Base-by-base conservation (phyloP, 2,329 filamentous ascomycete species). In the Byssoonygena ceratinophila region DNA sequence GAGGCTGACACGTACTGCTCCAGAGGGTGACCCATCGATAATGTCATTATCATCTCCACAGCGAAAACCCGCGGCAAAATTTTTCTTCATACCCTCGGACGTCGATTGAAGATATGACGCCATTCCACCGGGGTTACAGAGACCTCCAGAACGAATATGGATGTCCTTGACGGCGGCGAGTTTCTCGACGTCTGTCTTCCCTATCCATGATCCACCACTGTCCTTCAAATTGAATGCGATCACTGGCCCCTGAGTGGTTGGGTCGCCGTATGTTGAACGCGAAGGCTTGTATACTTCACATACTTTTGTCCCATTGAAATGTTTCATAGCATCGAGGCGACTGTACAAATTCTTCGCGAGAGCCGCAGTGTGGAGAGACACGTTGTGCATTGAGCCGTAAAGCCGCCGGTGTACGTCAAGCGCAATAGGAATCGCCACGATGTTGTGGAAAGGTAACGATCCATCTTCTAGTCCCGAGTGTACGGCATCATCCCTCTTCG, bases 111-210 rank as follows among this genome's bases (percentile, higher is more conserved):
- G 76, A 18, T 82, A 80, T 1, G 76, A 75, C 12, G 89, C 84
- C 54, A 94, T 79, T 1, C 89, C 89, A 8, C 90, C 92, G 1
- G 92, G 91, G 61, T 95, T 96, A 69, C 92, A 98, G 1, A 96
- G 74, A 0, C 88, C 85, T 4, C 92, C 92, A 0, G 88, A 95
- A 34, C 92, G 81, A 16, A 97, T 71, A 61, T 96, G 87, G 39
- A 97, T 85, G 46, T 81, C 79, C 58, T 84, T 87, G 18, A 95
- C 73, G 1, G 79, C 76, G 5, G 89, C 85, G 20, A 96, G 74
- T 66, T 91, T 94, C 64, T 97, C 90, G 16, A 97, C 82, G 63
- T 97, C 90, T 12, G 80, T 76, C 56, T 90, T 83, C 58, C 86
- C 87, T 48, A 92, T 67, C 84, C 87, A 95, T 25, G 78, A 77